Conservation (phyloP, 352 stramenopile genomes). For the Pseudoperonospora humuli region DNA sequence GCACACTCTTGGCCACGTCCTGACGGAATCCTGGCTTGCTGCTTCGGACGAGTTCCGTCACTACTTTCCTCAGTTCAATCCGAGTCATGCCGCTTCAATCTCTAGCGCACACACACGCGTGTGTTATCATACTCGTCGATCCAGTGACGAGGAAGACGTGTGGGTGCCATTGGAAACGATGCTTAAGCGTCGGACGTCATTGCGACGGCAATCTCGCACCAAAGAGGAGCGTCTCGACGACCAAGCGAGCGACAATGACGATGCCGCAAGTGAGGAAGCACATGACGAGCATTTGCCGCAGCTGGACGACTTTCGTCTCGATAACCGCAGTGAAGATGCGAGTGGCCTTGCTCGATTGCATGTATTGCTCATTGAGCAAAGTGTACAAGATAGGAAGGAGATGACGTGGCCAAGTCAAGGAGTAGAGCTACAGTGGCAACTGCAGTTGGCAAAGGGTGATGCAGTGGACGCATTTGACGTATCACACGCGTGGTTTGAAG, state of each 20-base stretch:
- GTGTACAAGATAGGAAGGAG: background rate
- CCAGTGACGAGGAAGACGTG: background rate
- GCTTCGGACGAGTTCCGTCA: conserved; percentile 6
- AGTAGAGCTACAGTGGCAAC: conserved; percentile 9
- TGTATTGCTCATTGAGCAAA: conserved; percentile 14
- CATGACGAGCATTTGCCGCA: too few relatives aligned
- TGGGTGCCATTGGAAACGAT: conserved; percentile 15
- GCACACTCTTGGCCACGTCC: conserved; percentile 10
- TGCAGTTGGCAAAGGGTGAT: conserved; percentile 3
- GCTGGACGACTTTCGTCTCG: conserved; percentile 15
- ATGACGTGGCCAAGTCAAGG: conserved; percentile 13
- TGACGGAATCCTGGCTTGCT: conserved; percentile 16
- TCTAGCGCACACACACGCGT: background rate
- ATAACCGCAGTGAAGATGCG: conserved; percentile 11
- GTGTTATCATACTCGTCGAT: conserved; percentile 4
- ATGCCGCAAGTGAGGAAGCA: conserved; percentile 1
- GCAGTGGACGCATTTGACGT: conserved; percentile 13
- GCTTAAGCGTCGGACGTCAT: conserved; percentile 5
- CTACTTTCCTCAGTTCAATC: conserved; percentile 8
- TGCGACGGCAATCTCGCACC: too few relatives aligned
- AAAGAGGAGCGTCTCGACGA: background rate
- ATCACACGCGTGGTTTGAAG: conserved; percentile 14
- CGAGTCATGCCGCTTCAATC: background rate
- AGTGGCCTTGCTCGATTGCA: conserved; percentile 6
- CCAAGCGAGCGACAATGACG: conserved; percentile 1